Evolutionary conservation across 768 basidiomycete genomes (phyloP).

Genomic region (Hypholoma sublateritium): DNA sequence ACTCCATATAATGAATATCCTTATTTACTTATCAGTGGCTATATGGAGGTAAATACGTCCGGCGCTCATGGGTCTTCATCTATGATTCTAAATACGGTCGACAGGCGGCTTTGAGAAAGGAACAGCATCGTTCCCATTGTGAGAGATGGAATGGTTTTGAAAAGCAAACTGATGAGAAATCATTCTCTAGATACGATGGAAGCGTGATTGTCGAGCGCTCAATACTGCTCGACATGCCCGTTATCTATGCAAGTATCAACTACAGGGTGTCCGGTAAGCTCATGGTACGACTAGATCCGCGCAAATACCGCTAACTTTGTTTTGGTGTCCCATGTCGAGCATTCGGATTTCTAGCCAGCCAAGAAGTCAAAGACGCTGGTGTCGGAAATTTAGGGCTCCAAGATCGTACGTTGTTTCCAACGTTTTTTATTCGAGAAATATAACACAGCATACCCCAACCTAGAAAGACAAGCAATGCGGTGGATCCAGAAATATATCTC

Average conservation of each 20-base stretch:
- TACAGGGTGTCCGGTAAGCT: conserved; percentile 31
- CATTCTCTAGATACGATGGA: conserved; percentile 38
- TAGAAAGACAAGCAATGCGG: conserved; percentile 57
- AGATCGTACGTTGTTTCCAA: conserved; percentile 45
- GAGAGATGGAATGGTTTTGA: background rate
- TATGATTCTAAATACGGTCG: background rate
- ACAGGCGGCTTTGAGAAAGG: conserved; percentile 6
- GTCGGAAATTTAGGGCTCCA: conserved; percentile 52
- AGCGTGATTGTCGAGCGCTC: conserved; percentile 40
- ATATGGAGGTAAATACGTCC: conserved; percentile 34
- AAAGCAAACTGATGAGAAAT: conserved; percentile 5
- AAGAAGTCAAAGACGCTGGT: conserved; percentile 18
- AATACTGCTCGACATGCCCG: conserved; percentile 36
- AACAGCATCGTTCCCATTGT: conserved; percentile 7
- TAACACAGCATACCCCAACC: background rate
- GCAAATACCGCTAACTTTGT: too few relatives aligned
- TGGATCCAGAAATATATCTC: conserved; percentile 70
- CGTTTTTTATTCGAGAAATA: background rate
- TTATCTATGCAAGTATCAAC: conserved; percentile 52
- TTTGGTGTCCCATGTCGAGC: conserved; percentile 27
- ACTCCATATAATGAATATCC: background rate
- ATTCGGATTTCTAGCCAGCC: conserved; percentile 20
- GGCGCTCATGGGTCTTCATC: background rate
- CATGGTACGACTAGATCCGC: background rate
- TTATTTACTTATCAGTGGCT: conserved; percentile 38